A percentile compares a stretch with the other conserved stretches of the same genome.
Evolutionary conservation across 2,329 filamentous ascomycete genomes (phyloP).

Genomic region (Lecanicillium sp.): DNA sequence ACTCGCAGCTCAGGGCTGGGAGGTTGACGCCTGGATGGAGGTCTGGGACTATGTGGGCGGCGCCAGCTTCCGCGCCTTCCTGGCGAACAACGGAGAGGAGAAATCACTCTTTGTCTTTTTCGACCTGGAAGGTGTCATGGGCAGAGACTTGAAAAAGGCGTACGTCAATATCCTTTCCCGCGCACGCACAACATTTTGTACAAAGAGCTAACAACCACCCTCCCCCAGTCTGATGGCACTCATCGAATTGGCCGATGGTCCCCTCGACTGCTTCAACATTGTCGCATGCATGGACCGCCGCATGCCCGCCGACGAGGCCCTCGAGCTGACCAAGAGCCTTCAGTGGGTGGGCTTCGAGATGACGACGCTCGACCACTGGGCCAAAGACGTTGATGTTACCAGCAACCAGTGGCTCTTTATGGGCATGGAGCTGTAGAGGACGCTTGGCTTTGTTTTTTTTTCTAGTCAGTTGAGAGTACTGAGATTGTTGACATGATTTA

Average conservation of each 20-base stretch:
- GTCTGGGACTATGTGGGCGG: conserved; percentile 83
- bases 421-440: conserved; percentile 70
- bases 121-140: conserved; percentile 60
- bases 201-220: conserved; percentile 18
- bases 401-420: conserved; percentile 81
- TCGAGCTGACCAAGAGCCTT: conserved; percentile 70
- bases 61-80: conserved; percentile 79
- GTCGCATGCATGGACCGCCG: conserved; percentile 75
- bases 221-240: conserved; percentile 79
- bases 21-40: conserved; percentile 62
- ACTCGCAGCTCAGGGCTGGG: conserved; percentile 25
- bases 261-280: conserved; percentile 70
- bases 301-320: conserved; percentile 54
- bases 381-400: conserved; percentile 55
- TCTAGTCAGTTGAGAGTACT: background rate
- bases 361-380: conserved; percentile 73
- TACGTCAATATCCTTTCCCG: conserved; percentile 42
- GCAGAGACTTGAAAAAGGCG: conserved; percentile 80
- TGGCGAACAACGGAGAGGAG: conserved; percentile 62
- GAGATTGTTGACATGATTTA: background rate
- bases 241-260: conserved; percentile 76
- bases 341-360: conserved; percentile 92
- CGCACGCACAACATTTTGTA: background rate
- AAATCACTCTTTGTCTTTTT: conserved; percentile 86
- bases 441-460: background rate